phyloP scores from a whole-genome alignment of 2,329 filamentous ascomycete species.

The Cucurbitaria berberidis region DNA sequence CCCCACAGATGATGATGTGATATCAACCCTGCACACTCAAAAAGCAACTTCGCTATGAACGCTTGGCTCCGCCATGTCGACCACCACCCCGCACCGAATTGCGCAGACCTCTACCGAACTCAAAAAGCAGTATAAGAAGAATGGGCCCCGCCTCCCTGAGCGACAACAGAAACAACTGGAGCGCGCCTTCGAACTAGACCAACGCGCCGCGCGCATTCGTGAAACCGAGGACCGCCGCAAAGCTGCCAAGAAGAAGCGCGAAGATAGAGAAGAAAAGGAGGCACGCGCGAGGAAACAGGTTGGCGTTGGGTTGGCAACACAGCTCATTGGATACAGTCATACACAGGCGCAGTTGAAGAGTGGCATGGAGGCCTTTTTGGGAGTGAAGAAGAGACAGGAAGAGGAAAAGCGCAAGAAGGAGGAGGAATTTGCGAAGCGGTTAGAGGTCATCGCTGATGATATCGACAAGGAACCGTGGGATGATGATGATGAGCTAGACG shows the following conservation, averaged over 20 bases:
- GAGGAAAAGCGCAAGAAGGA: slow-evolving; percentile 28
- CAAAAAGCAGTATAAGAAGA: slow-evolving; percentile 42
- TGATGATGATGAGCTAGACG: slow-evolving; percentile 30
- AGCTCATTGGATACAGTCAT: slow-evolving; percentile 47
- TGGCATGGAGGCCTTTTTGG: slow-evolving; percentile 48
- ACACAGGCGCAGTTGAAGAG: slow-evolving; percentile 47
- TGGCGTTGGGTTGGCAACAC: slow-evolving; percentile 47
- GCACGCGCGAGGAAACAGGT: slow-evolving; percentile 31
- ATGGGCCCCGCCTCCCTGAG: slow-evolving; percentile 33
- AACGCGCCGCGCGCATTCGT: slow-evolving; percentile 40
- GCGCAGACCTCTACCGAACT: slow-evolving; percentile 46
- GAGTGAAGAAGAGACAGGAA: slow-evolving; percentile 31
- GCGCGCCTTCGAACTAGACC: slow-evolving; percentile 38
- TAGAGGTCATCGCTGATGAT: slow-evolving; percentile 29
- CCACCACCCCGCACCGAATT: slow-evolving; percentile 28
- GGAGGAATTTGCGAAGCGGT: slow-evolving; percentile 22
- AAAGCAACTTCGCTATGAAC: too few species aligned
- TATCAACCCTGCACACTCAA: background rate
- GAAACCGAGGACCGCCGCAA: slow-evolving; percentile 42
- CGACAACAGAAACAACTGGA: slow-evolving; percentile 39
- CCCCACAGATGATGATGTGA: background rate
- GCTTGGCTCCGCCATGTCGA: slow-evolving; percentile 31
- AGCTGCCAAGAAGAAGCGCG: slow-evolving; percentile 38
- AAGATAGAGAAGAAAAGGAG: slow-evolving; percentile 43
- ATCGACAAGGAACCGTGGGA: slow-evolving; percentile 45